A percentile compares a stretch with the other conserved stretches of the same genome.
These are phyloP conservation scores for Amaranthus hypochondriacus DNA, from an alignment of 148 eudicot species.

Conservation along the genomic window DNA sequence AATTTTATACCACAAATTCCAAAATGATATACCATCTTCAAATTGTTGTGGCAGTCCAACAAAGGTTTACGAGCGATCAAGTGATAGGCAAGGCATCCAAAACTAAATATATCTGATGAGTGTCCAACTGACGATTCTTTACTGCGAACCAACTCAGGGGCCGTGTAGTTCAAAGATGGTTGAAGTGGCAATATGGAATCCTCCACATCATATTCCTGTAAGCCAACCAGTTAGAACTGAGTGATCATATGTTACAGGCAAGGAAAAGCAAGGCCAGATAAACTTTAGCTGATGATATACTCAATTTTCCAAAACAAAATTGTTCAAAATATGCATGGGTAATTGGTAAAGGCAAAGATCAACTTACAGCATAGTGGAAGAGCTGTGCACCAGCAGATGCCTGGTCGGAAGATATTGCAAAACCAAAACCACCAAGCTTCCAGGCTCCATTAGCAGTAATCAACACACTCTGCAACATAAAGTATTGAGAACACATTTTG, in stretches of 20 bases:
- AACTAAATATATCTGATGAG: slow-evolving; percentile 90
- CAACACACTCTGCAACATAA: slow-evolving; percentile 63
- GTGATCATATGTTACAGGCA: not conserved
- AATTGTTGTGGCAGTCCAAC: slow-evolving; percentile 98
- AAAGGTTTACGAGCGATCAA: slow-evolving; percentile 84
- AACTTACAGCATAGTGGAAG: slow-evolving; percentile 91
- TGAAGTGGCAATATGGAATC: slow-evolving; percentile 94
- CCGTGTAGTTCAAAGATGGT: slow-evolving; percentile 93
- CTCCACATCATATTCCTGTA: slow-evolving; percentile 94
- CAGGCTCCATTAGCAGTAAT: slow-evolving; percentile 92
- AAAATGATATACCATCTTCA: slow-evolving; percentile 73
- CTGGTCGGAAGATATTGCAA: slow-evolving; percentile 74
- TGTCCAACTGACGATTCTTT: slow-evolving; percentile 65
- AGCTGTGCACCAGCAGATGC: slow-evolving; percentile 52
- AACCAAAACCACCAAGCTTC: slow-evolving; percentile 99
- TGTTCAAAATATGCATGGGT: not conserved
- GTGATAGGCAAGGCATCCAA: slow-evolving; percentile 90
- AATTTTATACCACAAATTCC: not conserved
- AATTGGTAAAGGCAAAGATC: slow-evolving; percentile 7
- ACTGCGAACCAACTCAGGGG: slow-evolving; percentile 89
- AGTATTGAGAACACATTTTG: too few relatives aligned
- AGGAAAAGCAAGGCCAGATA: not conserved
- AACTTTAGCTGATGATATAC: slow-evolving; percentile 2
- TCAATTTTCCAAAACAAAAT: not conserved
- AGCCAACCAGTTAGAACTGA: slow-evolving; percentile 14